Evolutionary conservation across 108 stramenopile genomes (phyloP), one percentile per base, ranked within the genome.

Genomic region (Cyclotella distinguenda): DNA sequence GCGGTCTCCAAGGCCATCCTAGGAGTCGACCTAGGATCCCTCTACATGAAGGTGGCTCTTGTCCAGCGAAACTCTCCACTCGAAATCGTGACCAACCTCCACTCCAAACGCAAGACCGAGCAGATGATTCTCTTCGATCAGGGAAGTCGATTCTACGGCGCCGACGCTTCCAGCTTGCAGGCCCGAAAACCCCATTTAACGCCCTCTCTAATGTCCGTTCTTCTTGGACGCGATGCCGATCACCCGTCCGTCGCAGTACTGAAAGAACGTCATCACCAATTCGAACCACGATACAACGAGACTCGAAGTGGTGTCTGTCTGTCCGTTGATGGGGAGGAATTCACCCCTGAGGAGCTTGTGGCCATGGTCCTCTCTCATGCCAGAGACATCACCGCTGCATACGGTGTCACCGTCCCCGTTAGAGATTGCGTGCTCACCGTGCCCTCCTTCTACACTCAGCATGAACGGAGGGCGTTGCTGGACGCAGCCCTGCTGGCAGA

Each of bases 31-130:
- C 81, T 99, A 51, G 98, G 97, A 18, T 87, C 85, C 42, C 84
- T 96, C 56, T 97, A 94, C 90, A 97, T 98, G 96, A 99, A 99
- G 75, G 97, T 99, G 21, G 96, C 95, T 12, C 80, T 98, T 49
- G 98, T 99, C 51, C 90, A 95, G 67, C 92, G 96, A 56, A 96
- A 96, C 51, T 90, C 91, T 42, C 95, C 97, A 13, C 77, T 99
- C 70, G 97, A 97, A 70, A 99, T 99, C 82, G 97, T 99, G 2
- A 98, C 97, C 51, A 99, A 99, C 81, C 60, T 91, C 56, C 96
- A 97, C 54, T 91, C 96, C 45, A 99, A 99, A 81, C 90, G 99
- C 53, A 99, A 98, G 83, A 99, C 98, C 26, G 96, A 97, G 63
- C 90, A 95, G 74, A 95, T 96, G 82, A 84, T 99, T 44, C 86